These are phyloP conservation scores for Pythium phragmitis DNA, from an alignment of 352 stramenopile genomes.

Conservation along the genomic window DNA sequence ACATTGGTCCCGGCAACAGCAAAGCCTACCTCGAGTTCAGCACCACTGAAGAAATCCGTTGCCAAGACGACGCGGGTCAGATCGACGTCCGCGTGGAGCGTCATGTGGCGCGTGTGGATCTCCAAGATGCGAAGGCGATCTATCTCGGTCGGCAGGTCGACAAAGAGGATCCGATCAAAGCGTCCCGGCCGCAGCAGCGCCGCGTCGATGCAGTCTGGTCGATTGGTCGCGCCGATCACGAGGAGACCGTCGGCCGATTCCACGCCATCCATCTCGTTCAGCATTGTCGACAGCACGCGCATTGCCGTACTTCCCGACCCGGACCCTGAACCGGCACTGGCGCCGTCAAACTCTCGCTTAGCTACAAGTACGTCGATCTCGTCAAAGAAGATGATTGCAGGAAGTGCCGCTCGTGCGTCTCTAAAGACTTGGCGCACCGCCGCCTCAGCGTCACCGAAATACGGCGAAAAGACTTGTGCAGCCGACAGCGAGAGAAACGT, in stretches of 20 bases:
- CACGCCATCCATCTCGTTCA: constrained; percentile 98
- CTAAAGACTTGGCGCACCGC: constrained; percentile 77
- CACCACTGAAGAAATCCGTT: constrained; percentile 76
- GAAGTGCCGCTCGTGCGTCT: constrained; percentile 70
- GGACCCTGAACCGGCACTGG: constrained; percentile 27
- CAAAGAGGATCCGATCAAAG: constrained; percentile 96
- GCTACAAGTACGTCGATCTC: constrained; percentile 87
- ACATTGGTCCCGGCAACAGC: not conserved
- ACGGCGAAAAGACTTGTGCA: constrained; percentile 87
- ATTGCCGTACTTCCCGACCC: constrained; percentile 61
- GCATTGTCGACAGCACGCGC: constrained; percentile 96
- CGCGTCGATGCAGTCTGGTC: constrained; percentile 97
- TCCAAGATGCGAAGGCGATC: constrained; percentile 70
- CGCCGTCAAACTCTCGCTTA: constrained; percentile 71
- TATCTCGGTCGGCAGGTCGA: constrained; percentile 80
- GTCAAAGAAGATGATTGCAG: constrained; percentile 92
- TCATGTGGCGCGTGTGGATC: constrained; percentile 73
- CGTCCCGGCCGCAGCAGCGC: constrained; percentile 95
- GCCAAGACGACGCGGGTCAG: constrained; percentile 46
- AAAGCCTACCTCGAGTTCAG: constrained; percentile 77
- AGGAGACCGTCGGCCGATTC: constrained; percentile 93
- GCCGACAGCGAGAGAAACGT: constrained; percentile 88
- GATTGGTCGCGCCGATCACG: constrained; percentile 97
- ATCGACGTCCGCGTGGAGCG: constrained; percentile 63
- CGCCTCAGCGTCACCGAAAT: constrained; percentile 88